Evolutionary conservation across 192 early-diverging fungal species (phyloP), one percentile per base, ranked within the genome.

Genomic region (Rhizoclosmatium globosum): DNA sequence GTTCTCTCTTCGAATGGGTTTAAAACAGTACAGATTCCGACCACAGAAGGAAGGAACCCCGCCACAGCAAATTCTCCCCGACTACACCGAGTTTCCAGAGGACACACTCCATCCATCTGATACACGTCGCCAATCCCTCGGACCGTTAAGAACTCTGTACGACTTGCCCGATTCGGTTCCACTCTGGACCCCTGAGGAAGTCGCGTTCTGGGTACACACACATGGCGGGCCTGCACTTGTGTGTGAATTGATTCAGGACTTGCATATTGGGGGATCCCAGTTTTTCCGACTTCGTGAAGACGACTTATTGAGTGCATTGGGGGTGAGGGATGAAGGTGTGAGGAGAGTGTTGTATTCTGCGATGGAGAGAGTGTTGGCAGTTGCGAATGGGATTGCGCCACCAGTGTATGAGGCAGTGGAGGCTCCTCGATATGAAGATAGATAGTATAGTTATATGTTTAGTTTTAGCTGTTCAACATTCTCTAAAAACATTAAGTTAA

Each of bases 21-120:
- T n/a, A n/a, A n/a, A n/a, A n/a, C n/a, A n/a, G n/a, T n/a, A n/a
- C n/a, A n/a, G n/a, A n/a, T n/a, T 69, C 17, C 68, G 68, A 15
- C 68, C 68, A 46, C 68, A 69, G 45, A 19, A 47, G 19, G 17
- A 13, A 21, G 68, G 68, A 13, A 15, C 1, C 15, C 45, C 68
- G 11, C 68, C 68, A 17, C 47, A 69, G 42, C 11, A 23, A 13
- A 47, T 46, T 47, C 42, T 69, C 45, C 68, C 68, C 15, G 68
- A 69, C 15, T 69, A 69, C 47, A 21, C 68, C 7, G 68, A 69
- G 38, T 69, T 69, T 4, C 68, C 68, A 1, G 42, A 9, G 68
- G 68, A 69, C 45, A 45, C 47, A 9, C 47, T 69, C 45, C 68
- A 69, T 39, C 68, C 68, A 15, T 46, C 41, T 38, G 68, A 69